Base-by-base conservation (phyloP, 805 yeast genomes). In the Candida silvatica region DNA sequence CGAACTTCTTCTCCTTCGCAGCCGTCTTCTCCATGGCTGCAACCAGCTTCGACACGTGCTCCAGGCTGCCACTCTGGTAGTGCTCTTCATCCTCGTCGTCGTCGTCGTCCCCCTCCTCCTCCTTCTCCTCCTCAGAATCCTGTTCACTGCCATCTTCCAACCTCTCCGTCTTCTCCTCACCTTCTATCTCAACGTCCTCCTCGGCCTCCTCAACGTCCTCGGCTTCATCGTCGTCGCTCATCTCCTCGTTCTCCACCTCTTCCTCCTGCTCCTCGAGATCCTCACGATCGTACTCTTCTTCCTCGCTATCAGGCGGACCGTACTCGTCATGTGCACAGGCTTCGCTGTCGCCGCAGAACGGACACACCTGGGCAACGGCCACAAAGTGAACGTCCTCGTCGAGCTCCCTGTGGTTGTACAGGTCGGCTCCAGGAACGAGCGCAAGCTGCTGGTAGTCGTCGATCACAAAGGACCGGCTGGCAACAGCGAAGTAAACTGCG, bases 381-480 rank as follows among this genome's bases (percentile, higher is more conserved):
- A 74, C 81, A 49, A 86, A 84, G 55, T 77, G 80, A 7, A 78
- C 86, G 45, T 72, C 66, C 41, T 83, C 87, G 5, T 58, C 48
- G 11, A 59, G 67, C 5, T 66, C 54, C 28, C 61, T 52, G 50
- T 87, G 96, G 45, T 88, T 88, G 59, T 87, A 85, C 24, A 90
- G 60, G 57, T 88, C 95, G 0, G 96, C 97, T 12, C 87, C 84
- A 0, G 97, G 96, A 17, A 88, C 95, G 33, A 90, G 60, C 0
- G 83, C 85, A 20, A 79, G 64, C 22, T 77, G 82, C 46, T 80
- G 85, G 51, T 56, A 87, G 33, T 66, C 66, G 54, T 90, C 97
- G 20, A 88, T 73, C 27, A 76, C 77, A 53, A 90, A 88, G 1
- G 88, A 87, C 41, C 96, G 67, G 1, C 92, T 74, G 0, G 88